Evolutionary conservation across 208 protist species (phyloP), one percentile per base, ranked within the genome.

Genomic region (Willaertia magna): DNA sequence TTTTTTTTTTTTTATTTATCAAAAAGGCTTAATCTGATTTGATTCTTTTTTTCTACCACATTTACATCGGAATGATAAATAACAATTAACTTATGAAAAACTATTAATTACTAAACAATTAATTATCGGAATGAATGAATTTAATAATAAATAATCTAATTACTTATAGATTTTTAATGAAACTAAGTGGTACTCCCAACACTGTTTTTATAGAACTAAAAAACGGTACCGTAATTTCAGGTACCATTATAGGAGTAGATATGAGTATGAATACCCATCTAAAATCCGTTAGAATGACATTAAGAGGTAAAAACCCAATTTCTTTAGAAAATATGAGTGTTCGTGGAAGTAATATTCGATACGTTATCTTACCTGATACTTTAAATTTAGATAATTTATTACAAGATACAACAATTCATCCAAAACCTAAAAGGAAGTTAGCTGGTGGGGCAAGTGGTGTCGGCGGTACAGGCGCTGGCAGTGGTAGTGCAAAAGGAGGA

Each of bases 161-260:
- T n/a, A n/a, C n/a, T n/a, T 67, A 34, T 34, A 67, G 94, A 67
- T 99, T 99, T 89, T 93, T 99, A 49, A 97, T 98, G 94, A 97
- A 98, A 92, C 93, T 99, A 43, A 93, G 91, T 20, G 97, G 96
- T 85, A 97, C 98, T 84, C n/a, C n/a, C n/a, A n/a, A n/a, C n/a
- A 96, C 95, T 2, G 97, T 99, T 3, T 97, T 97, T 26, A 95
- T 99, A 82, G 98, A 99, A 89, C 91, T 99, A 48, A 99, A 99
- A 91, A 99, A 99, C 93, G 96, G 97, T 0, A 97, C 97, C 22
- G 93, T 99, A 49, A 94, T 99, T 16, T 88, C 93, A 55, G 96
- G 96, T 48, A 97, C 95, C 11, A 91, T 97, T 67, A 34, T 55
- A 90, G 91, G 92, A 49, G 92, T 95, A 2, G 94, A 96, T 44